Percentiles rank a stretch among this genome's conserved stretches.
phyloP scores from a whole-genome alignment of 495 filamentous ascomycete species.

The Penicillium roqueforti region DNA sequence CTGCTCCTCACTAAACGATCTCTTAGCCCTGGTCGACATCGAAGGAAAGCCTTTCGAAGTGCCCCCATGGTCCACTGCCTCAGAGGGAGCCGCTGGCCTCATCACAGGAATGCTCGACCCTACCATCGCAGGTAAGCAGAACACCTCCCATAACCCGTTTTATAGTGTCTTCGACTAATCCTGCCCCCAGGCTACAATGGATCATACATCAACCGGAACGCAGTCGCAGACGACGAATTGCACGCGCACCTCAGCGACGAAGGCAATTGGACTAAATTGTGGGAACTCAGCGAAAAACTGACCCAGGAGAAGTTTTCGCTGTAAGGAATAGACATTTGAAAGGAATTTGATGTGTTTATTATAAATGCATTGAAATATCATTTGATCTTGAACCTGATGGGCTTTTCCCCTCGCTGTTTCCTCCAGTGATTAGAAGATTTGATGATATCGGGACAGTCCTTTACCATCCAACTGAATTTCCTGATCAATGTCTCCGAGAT shows the following conservation, averaged over 20 bases:
- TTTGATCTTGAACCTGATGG: constrained; percentile 3
- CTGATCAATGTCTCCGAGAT: constrained; percentile 10
- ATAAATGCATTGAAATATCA: background rate
- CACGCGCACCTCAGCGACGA: constrained; percentile 16
- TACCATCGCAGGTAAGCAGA: constrained; percentile 15
- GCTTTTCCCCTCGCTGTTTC: constrained; percentile 18
- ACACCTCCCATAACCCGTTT: background rate
- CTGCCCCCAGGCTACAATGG: constrained; percentile 5
- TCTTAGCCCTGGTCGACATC: constrained; percentile 10
- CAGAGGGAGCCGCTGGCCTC: constrained; percentile 20
- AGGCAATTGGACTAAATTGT: constrained; percentile 16
- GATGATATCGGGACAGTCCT: constrained; percentile 19
- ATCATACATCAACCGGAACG: constrained; percentile 15
- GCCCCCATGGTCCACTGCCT: constrained; percentile 13
- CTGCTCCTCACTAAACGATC: background rate
- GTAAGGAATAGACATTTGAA: background rate
- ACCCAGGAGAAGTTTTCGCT: constrained; percentile 10
- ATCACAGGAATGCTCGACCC: constrained; percentile 25
- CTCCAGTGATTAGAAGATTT: constrained; percentile 24
- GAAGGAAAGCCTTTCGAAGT: constrained; percentile 14
- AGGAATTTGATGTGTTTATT: background rate
- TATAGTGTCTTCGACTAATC: background rate
- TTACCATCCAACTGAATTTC: constrained; percentile 22
- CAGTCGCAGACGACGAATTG: constrained; percentile 17
- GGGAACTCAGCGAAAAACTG: constrained; percentile 17